Percentiles rank a stretch among this genome's conserved stretches.
Conservation (phyloP, 169 alveolate genomes). For the Plasmodium blacklocki region DNA sequence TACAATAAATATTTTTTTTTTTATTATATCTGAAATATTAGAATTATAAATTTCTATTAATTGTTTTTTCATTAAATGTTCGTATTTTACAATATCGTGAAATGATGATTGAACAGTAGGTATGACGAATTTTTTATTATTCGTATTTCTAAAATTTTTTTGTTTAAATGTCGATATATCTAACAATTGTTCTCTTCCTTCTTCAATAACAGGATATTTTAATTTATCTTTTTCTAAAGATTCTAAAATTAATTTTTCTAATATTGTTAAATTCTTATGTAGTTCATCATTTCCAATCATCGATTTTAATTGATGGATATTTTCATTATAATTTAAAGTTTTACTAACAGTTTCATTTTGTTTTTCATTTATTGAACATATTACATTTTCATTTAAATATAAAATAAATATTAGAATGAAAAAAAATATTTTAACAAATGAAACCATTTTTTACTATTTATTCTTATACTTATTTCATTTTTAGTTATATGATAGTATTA, state of each 20-base stretch:
- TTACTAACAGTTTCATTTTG: too few relatives aligned
- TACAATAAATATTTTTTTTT: slow-evolving; percentile 15
- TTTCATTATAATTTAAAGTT: too few relatives aligned
- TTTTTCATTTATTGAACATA: too few relatives aligned
- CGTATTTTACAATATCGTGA: slow-evolving; percentile 45
- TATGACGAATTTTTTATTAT: too few relatives aligned
- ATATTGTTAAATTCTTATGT: slow-evolving; percentile 21
- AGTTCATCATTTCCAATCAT: slow-evolving; percentile 25
- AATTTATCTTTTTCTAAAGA: slow-evolving; percentile 29
- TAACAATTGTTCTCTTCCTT: not conserved
- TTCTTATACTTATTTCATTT: too few relatives aligned
- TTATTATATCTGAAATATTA: slow-evolving; percentile 13
- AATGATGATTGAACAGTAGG: not conserved
- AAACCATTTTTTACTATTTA: too few relatives aligned
- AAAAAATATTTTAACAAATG: too few relatives aligned
- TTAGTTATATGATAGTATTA: too few relatives aligned
- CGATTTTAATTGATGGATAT: slow-evolving; percentile 11
- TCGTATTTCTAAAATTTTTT: too few relatives aligned
- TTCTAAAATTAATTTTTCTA: slow-evolving; percentile 26
- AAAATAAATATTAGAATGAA: too few relatives aligned
- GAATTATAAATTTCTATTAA: slow-evolving; percentile 10
- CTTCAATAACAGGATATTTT: slow-evolving; percentile 22
- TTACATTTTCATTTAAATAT: too few relatives aligned
- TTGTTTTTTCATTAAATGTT: slow-evolving; percentile 26
- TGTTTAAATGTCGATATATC: slow-evolving; percentile 25